Base-by-base conservation (phyloP, 2,329 filamentous ascomycete species). In the Cladosporium sp. region DNA sequence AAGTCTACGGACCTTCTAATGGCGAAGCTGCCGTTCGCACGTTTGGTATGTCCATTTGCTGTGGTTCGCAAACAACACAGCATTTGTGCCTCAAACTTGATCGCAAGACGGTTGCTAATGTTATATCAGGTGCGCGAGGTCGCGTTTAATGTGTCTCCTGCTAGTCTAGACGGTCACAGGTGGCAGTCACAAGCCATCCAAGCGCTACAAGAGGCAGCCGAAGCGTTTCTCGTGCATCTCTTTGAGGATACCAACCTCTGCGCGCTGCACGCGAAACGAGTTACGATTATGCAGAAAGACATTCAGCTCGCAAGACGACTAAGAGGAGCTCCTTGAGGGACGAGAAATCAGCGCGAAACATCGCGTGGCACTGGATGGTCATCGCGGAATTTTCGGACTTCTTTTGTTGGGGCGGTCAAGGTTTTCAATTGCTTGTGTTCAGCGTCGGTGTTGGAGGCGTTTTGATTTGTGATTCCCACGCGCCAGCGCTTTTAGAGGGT, bases 131-230 rank as follows among this genome's bases (percentile, higher is more conserved):
- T 96, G 61, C 89, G 91, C 80, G 91, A 98, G 79, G 95, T 97
- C 58, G 90, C 90, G 37, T 86, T 95, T 74, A 88, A 95, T 77
- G 90, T 95, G 82, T 95, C 95, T 79, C 91, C 87, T 65, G 58
- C 35, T 65, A 53, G 64, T 67, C 69, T 63, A 28, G 66, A 66
- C 37, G 87, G 95, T 62, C 86, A 95, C 58, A 88, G 91, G 71
- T 98, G 96, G 89, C 93, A 98, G 81, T 95, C 89, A 19, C 95
- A 92, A 43, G 93, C 93, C 73, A 96, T 98, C 71, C 88, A 89
- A 69, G 93, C 93, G 61, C 85, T 98, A 38, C 92, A 98, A 79
- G 93, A 98, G 81, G 95, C 93, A 52, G 91, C 95, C 62, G 93
- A 98, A 81, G 95, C 93, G 2, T 97, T 96, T 78, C 87, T 98